A percentile compares a stretch with the other conserved stretches of the same genome.
Conservation (phyloP, 768 basidiomycete species). For the Atractiella rhizophila region DNA sequence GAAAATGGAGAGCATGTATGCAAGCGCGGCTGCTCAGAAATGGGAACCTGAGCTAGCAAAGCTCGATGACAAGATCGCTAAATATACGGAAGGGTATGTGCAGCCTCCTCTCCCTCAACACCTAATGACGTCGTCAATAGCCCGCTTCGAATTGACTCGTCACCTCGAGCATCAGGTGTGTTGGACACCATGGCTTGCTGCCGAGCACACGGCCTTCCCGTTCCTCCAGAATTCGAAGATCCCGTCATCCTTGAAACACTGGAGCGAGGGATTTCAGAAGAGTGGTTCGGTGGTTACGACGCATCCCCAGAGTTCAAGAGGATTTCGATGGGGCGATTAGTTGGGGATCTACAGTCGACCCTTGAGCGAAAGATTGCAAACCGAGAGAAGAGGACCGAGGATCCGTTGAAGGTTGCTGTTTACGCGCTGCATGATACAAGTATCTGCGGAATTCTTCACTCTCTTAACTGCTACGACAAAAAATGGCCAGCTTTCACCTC, state of each 20-base stretch:
- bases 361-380: too few species aligned
- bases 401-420: constrained; percentile 35
- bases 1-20: too few species aligned
- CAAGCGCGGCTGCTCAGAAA: too few species aligned
- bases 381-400: too few species aligned
- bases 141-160: constrained; percentile 42
- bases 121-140: too few species aligned
- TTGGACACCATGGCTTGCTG: constrained; percentile 39
- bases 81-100: too few species aligned
- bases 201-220: constrained; percentile 39
- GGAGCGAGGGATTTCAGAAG: constrained; percentile 44
- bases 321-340: constrained; percentile 49
- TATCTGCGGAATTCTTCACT: constrained; percentile 14
- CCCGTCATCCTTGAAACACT: constrained; percentile 34
- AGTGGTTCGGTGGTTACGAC: constrained; percentile 46
- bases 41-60: too few species aligned
- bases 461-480: too few species aligned
- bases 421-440: constrained; percentile 18
- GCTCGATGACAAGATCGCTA: too few species aligned
- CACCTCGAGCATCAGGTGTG: constrained; percentile 45
- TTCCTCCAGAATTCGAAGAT: constrained; percentile 49
- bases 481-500: too few species aligned
- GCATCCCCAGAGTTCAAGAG: constrained; percentile 46
- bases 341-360: constrained; percentile 35
- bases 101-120: too few species aligned